Percentiles rank a stretch among this genome's conserved stretches.
Conservation (phyloP, 2,329 filamentous ascomycete species). For the Penicillium sp. region DNA sequence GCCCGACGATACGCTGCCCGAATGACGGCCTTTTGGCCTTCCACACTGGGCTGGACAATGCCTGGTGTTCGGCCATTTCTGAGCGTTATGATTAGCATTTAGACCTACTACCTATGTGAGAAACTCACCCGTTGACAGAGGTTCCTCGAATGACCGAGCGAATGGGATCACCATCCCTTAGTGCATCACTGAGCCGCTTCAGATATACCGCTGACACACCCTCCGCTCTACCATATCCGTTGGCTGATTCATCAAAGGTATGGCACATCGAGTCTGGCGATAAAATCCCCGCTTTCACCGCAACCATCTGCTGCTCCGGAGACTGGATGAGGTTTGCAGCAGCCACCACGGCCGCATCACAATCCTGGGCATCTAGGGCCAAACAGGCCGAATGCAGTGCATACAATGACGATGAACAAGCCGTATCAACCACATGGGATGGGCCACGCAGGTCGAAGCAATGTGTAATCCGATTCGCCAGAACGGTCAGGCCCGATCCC, state of each 20-base stretch:
- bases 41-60: neutral
- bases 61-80: neutral
- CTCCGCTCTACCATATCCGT: slow-evolving; percentile 25
- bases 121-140: neutral
- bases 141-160: slow-evolving; percentile 21
- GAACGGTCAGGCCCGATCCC: neutral
- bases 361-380: neutral
- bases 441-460: slow-evolving; percentile 4
- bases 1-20: neutral
- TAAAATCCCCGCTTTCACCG: neutral
- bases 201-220: slow-evolving; percentile 19
- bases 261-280: slow-evolving; percentile 10
- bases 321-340: neutral
- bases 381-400: neutral
- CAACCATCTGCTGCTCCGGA: neutral
- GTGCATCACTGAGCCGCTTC: slow-evolving; percentile 20
- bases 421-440: slow-evolving; percentile 2
- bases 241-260: slow-evolving; percentile 14
- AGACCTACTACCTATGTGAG: neutral
- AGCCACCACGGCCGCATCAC: slow-evolving; percentile 3
- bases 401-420: slow-evolving; percentile 4
- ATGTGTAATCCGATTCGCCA: slow-evolving; percentile 1
- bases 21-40: neutral
- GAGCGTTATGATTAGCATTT: neutral
- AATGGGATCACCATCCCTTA: slow-evolving; percentile 21